Evolutionary conservation across 768 basidiomycete species (phyloP).

Genomic region (Hygrocybe punicea): DNA sequence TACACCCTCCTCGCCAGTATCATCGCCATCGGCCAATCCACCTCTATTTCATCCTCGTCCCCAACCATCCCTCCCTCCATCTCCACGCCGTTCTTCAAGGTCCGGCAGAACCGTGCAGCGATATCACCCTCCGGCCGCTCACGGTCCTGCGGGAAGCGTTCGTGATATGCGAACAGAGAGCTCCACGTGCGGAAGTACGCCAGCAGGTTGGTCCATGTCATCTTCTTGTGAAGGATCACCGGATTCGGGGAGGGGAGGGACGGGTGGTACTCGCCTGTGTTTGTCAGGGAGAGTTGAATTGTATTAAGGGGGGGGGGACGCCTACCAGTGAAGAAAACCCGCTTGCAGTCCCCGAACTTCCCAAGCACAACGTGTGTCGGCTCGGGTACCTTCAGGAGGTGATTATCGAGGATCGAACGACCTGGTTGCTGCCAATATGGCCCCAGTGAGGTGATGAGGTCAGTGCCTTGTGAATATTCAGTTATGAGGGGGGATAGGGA

Average conservation of each 20-base stretch:
- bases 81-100: slow-evolving; percentile 42
- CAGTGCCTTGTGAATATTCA: slow-evolving; percentile 58
- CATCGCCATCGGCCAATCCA: slow-evolving; percentile 53
- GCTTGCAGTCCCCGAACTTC: slow-evolving; percentile 43
- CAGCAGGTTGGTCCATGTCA: slow-evolving; percentile 65
- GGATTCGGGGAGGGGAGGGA: slow-evolving; percentile 36
- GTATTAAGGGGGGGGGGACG: not conserved
- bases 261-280: slow-evolving; percentile 42
- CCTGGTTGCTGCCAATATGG: slow-evolving; percentile 81
- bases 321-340: slow-evolving; percentile 59
- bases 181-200: slow-evolving; percentile 72
- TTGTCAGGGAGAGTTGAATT: not conserved
- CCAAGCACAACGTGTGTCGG: slow-evolving; percentile 38
- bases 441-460: slow-evolving; percentile 55
- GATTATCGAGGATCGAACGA: slow-evolving; percentile 65
- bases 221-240: slow-evolving; percentile 53
- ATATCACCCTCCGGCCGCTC: slow-evolving; percentile 54
- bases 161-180: slow-evolving; percentile 63
- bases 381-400: slow-evolving; percentile 66
- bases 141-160: slow-evolving; percentile 56
- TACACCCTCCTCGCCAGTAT: slow-evolving; percentile 36
- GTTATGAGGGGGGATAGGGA: slow-evolving; percentile 55
- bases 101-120: slow-evolving; percentile 59
- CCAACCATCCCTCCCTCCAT: slow-evolving; percentile 31
- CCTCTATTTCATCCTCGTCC: slow-evolving; percentile 38